These are phyloP conservation scores for Penicillium sp. DNA, from an alignment of 2,329 filamentous ascomycete species.

Conservation along the genomic window DNA sequence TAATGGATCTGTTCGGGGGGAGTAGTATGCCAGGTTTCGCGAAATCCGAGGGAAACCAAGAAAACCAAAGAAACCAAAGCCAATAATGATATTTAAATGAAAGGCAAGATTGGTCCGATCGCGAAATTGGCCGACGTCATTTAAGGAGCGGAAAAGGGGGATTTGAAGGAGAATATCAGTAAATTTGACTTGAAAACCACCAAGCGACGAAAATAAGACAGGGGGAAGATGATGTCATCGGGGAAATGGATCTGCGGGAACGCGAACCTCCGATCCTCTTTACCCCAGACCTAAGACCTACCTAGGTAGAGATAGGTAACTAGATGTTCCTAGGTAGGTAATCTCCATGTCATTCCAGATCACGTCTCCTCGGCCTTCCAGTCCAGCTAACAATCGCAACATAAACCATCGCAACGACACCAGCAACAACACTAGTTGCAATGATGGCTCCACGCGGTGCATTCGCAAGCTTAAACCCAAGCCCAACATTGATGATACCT, in stretches of 20 bases:
- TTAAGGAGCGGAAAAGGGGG: neutral
- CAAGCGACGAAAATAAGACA: neutral
- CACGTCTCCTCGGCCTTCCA: neutral
- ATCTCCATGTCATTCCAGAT: neutral
- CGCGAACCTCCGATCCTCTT: neutral
- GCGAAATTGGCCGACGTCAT: neutral
- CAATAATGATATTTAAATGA: neutral
- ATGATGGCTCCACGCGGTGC: constrained; percentile 37
- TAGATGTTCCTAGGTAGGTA: too few species aligned
- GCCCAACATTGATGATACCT: constrained; percentile 57
- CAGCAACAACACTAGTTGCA: constrained; percentile 51
- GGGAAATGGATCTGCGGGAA: neutral
- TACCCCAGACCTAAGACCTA: neutral
- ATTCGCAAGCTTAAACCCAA: constrained; percentile 50
- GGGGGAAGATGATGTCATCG: constrained; percentile 1
- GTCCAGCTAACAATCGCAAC: constrained; percentile 17
- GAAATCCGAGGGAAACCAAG: neutral
- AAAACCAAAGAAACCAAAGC: neutral
- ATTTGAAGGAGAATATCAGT: neutral
- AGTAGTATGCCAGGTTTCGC: neutral
- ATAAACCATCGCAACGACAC: constrained; percentile 46
- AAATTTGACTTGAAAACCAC: neutral
- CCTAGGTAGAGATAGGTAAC: too few species aligned
- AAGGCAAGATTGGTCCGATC: neutral
- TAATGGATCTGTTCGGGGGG: constrained; percentile 26